Base-by-base conservation (phyloP, 2,329 filamentous ascomycete genomes). In the Chaetomium olivaceum region DNA sequence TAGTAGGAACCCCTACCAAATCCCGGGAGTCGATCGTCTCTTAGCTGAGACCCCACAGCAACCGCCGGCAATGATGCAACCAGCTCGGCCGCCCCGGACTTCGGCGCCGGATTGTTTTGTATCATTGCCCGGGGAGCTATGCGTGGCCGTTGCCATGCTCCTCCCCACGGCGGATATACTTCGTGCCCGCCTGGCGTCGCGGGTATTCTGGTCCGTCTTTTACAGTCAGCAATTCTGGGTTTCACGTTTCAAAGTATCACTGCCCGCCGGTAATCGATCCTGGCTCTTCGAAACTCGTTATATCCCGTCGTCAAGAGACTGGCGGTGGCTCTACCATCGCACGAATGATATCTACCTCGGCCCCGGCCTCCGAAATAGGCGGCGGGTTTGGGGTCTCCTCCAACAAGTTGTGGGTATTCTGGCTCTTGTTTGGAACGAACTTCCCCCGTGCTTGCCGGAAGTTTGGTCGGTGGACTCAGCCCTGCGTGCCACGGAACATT, bases 171-270 rank as follows among this genome's bases (percentile, higher is more conserved):
- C 19, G 16, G 60, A 62, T 56, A 36, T 31, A 19, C 36, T 62
- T 31, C 51, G 51, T 48, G 51, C 36, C 11, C 51, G 51, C 39
- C 51, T 62, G 25, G 51, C 50, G 21, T 62, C 59, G 11, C 14
- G 36, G 19, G 59, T 33, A 27, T 61, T 61, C 16, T 55, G 31
- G 31, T 48, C 59, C 23, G 7, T 61, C 29, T 61, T 61, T 16
- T 43, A 61, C 23, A 43, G 59, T 46, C 59, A 61, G 48, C 59
- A 61, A 51, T 61, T 61, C 25, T 61, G 59, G 59, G 25, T 33
- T 46, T 55, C 59, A 14, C n/a, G 59, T 19, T 61, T 61, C 50
- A 21, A 29, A n/a, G 5, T 4, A 5, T 21, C 52, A 19, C 29
- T 25, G 16, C 23, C 33, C 12, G 14, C 51, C 29, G 16, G n/a